Conservation (phyloP, 2,329 filamentous ascomycete genomes). For the Furcasterigmium sp. region DNA sequence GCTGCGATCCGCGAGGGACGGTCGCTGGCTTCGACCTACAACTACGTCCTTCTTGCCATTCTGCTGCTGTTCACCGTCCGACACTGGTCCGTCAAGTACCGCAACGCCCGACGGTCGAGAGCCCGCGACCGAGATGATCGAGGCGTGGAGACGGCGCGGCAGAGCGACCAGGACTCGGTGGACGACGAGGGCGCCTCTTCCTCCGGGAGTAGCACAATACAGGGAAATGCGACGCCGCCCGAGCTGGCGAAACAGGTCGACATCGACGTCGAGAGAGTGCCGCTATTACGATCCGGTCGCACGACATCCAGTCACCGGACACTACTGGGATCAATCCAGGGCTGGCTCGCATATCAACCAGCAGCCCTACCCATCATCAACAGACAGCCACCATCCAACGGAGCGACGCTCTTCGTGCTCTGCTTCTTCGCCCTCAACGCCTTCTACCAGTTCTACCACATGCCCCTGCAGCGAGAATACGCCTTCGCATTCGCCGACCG, state of each 20-base stretch:
- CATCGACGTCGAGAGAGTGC: constrained; percentile 27
- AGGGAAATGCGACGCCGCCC: constrained; percentile 12
- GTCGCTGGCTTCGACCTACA: constrained; percentile 24
- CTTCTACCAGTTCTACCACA: constrained; percentile 51
- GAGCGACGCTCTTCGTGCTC: constrained; percentile 44
- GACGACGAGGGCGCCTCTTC: neutral
- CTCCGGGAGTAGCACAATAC: neutral
- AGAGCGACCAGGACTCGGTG: no score
- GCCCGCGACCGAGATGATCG: neutral
- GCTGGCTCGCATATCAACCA: constrained; percentile 51
- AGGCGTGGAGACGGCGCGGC: neutral
- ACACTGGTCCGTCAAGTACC: constrained; percentile 18
- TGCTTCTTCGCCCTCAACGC: constrained; percentile 48
- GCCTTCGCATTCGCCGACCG: constrained; percentile 56
- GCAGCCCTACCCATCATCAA: constrained; percentile 50
- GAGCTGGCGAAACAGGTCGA: constrained; percentile 15
- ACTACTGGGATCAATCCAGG: neutral
- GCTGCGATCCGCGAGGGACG: constrained; percentile 25
- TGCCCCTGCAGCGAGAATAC: constrained; percentile 39
- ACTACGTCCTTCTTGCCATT: constrained; percentile 22
- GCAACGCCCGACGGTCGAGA: constrained; percentile 17
- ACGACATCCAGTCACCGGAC: neutral
- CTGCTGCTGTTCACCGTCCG: constrained; percentile 20
- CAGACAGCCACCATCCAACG: constrained; percentile 52
- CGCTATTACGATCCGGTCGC: constrained; percentile 18